Percentiles rank a stretch among this genome's conserved stretches.
Evolutionary conservation across 441 rosid genomes (phyloP).

Genomic region (Pelargonium exstipulatum): DNA sequence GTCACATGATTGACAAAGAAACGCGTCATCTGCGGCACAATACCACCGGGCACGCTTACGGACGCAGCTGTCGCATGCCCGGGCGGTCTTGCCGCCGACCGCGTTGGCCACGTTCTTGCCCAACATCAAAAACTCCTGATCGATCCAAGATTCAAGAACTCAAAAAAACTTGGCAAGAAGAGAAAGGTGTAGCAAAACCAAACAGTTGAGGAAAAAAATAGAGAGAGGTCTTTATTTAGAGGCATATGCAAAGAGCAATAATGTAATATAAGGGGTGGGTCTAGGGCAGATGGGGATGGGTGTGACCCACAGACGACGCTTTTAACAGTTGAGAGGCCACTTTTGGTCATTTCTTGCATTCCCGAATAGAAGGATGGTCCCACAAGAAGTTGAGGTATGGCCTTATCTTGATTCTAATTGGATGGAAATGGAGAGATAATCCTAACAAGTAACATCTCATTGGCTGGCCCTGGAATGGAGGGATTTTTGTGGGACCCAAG

Average conservation of each 20-base stretch:
- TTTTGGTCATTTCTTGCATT: constrained; percentile 21
- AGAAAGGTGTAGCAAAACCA: background rate
- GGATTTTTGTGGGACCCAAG: constrained; percentile 52
- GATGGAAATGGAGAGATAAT: constrained; percentile 38
- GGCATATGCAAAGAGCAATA: background rate
- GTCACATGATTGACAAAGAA: constrained; percentile 85
- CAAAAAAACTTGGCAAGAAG: background rate
- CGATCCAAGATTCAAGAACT: background rate
- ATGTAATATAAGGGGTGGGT: constrained; percentile 3
- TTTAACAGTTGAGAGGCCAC: constrained; percentile 23
- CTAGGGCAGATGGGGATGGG: background rate
- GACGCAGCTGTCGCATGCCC: constrained; percentile 86
- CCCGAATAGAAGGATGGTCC: constrained; percentile 10
- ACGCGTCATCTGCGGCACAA: constrained; percentile 94
- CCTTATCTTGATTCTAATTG: constrained; percentile 71
- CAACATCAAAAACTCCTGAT: constrained; percentile 24
- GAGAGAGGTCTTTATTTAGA: background rate
- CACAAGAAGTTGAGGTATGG: constrained; percentile 26
- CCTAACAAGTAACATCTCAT: constrained; percentile 34
- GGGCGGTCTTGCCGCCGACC: constrained; percentile 76
- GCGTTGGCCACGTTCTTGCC: constrained; percentile 52
- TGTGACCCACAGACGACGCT: constrained; percentile 35
- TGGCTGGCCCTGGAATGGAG: constrained; percentile 43
- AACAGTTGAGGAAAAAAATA: background rate
- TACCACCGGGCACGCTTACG: constrained; percentile 82